phyloP scores from a whole-genome alignment of 768 basidiomycete species.

The Hygrocybe coccinea region DNA sequence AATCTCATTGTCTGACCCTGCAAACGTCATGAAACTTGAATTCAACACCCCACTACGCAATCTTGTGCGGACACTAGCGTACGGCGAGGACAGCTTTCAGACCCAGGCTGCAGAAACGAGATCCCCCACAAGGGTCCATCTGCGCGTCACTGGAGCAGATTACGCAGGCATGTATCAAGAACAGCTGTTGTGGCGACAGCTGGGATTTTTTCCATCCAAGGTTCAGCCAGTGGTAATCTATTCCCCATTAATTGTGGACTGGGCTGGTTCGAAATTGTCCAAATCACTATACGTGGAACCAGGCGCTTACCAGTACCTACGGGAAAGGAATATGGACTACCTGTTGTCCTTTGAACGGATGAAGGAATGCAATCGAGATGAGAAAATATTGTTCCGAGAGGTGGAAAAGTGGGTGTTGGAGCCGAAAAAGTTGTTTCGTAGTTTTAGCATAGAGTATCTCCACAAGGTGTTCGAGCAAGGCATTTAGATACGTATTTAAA shows the following conservation, averaged over 20 bases:
- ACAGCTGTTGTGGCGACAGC: conserved; percentile 24
- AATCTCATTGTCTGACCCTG: conserved; percentile 12
- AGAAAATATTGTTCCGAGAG: conserved; percentile 17
- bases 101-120: background rate
- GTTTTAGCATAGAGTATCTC: conserved; percentile 20
- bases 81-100: conserved; percentile 10
- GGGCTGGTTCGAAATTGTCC: conserved; percentile 29
- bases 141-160: conserved; percentile 25
- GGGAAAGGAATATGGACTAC: conserved; percentile 19
- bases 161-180: conserved; percentile 26
- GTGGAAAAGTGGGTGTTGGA: conserved; percentile 24
- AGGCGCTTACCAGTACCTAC: conserved; percentile 25
- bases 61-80: conserved; percentile 18
- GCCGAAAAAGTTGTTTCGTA: conserved; percentile 21
- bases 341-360: conserved; percentile 23
- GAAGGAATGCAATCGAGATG: conserved; percentile 21
- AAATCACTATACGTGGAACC: conserved; percentile 27
- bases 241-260: conserved; percentile 26
- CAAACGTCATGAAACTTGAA: conserved; percentile 18
- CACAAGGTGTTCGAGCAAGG: conserved; percentile 13
- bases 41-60: conserved; percentile 30
- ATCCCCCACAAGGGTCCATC: conserved; percentile 12
- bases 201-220: conserved; percentile 4
- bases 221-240: conserved; percentile 17
- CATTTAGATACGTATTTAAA: too few species aligned